Percentiles rank a stretch among this genome's conserved stretches.
phyloP scores from a whole-genome alignment of 768 basidiomycete species.

The Leucosporidium creatinivorum region DNA sequence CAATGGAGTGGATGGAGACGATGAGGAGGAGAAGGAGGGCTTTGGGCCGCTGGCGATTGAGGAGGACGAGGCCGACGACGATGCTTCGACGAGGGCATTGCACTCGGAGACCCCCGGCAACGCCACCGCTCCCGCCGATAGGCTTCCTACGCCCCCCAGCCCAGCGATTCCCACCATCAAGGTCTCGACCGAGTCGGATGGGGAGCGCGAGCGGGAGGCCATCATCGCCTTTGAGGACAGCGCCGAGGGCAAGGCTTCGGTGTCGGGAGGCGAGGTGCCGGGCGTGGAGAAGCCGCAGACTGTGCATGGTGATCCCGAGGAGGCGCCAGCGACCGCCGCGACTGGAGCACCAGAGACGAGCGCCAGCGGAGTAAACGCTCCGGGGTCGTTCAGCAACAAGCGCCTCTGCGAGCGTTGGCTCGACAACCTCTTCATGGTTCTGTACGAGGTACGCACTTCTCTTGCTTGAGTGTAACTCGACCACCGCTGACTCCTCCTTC shows the following conservation, averaged over 20 bases:
- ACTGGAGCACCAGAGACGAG: conserved; percentile 7
- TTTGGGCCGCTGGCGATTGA: conserved; percentile 53
- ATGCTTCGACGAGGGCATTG: conserved; percentile 63
- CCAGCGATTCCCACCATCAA: conserved; percentile 58
- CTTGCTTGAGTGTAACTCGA: neutral
- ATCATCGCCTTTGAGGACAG: conserved; percentile 34
- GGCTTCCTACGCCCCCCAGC: conserved; percentile 22
- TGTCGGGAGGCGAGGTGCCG: conserved; percentile 2
- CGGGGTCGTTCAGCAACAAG: conserved; percentile 73
- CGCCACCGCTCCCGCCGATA: conserved; percentile 36
- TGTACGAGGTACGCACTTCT: conserved; percentile 68
- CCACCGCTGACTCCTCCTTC: neutral
- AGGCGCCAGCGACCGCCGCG: conserved; percentile 1
- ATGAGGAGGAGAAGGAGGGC: conserved; percentile 40
- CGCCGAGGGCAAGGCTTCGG: conserved; percentile 22
- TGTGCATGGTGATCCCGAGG: conserved; percentile 15
- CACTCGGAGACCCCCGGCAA: conserved; percentile 40
- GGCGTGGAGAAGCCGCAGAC: conserved; percentile 26
- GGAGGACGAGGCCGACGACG: conserved; percentile 57
- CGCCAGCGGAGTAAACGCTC: conserved; percentile 11
- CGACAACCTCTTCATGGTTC: conserved; percentile 95
- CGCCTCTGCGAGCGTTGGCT: conserved; percentile 95
- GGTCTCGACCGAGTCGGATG: conserved; percentile 64
- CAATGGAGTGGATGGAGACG: conserved; percentile 29
- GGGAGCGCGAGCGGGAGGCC: conserved; percentile 52